Conservation (phyloP, 345 rosid genomes). For the Crucihimalaya himalaica region DNA sequence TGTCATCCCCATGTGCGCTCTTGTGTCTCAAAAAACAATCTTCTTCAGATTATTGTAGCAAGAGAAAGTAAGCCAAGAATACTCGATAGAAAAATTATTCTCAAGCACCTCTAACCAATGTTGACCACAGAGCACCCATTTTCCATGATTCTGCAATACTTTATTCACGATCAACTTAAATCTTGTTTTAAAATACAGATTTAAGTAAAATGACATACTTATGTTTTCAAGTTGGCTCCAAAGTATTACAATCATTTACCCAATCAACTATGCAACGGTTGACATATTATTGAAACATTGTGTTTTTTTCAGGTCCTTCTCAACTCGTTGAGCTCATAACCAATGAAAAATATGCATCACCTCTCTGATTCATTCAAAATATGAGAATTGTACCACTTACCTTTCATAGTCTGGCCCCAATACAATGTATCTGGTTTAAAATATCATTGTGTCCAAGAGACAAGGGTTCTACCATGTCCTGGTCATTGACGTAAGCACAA, state of each 20-base stretch:
- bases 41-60: conserved; percentile 10
- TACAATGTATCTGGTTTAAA: neutral
- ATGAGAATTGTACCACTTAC: too few species aligned
- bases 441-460: too few species aligned
- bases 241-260: neutral
- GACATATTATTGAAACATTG: too few species aligned
- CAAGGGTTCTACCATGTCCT: neutral
- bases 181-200: neutral
- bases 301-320: conserved; percentile 19
- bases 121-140: conserved; percentile 2
- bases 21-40: neutral
- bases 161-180: conserved; percentile 21
- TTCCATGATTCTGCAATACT: conserved; percentile 14
- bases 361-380: too few species aligned
- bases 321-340: too few species aligned
- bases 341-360: too few species aligned
- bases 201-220: neutral
- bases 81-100: neutral
- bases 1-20: neutral
- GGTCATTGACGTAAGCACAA: neutral
- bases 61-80: conserved; percentile 15
- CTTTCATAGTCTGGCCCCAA: too few species aligned
- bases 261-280: neutral
- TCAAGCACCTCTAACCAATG: neutral
- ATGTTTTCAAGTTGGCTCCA: neutral